A percentile compares a stretch with the other conserved stretches of the same genome.
These are phyloP conservation scores for Neoascochyta sp. DNA, from an alignment of 2,329 filamentous ascomycete genomes.

Conservation along the genomic window DNA sequence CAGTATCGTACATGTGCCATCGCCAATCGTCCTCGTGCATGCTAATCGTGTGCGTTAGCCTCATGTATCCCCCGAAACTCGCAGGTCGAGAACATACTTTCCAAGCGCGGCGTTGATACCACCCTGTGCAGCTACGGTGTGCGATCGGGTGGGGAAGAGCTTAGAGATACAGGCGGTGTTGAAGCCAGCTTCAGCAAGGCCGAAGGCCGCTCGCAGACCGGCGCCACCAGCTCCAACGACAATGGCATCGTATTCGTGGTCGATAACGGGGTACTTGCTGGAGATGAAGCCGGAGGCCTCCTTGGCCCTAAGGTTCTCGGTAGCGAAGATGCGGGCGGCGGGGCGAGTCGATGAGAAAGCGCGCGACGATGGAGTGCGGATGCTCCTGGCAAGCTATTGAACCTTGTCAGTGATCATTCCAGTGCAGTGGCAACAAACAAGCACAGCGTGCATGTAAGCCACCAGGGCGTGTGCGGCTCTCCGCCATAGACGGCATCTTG, in stretches of 20 bases:
- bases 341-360: slow-evolving; percentile 84
- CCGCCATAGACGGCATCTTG: slow-evolving; percentile 5
- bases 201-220: slow-evolving; percentile 78
- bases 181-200: slow-evolving; percentile 82
- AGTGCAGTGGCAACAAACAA: no score
- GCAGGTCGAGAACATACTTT: slow-evolving; percentile 51
- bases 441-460: slow-evolving; percentile 1
- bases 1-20: slow-evolving; percentile 99
- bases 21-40: slow-evolving; percentile 99
- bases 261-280: slow-evolving; percentile 93
- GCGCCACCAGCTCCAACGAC: slow-evolving; percentile 84
- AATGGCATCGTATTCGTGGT: slow-evolving; percentile 98
- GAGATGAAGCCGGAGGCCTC: slow-evolving; percentile 84
- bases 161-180: slow-evolving; percentile 85
- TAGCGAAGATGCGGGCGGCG: slow-evolving; percentile 80
- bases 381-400: slow-evolving; percentile 62
- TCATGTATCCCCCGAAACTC: not conserved
- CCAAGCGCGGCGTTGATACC: slow-evolving; percentile 85
- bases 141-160: slow-evolving; percentile 80
- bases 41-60: slow-evolving; percentile 35
- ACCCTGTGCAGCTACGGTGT: slow-evolving; percentile 73
- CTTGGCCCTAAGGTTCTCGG: slow-evolving; percentile 82
- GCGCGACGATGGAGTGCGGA: slow-evolving; percentile 64
- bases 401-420: no score
- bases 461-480: slow-evolving; percentile 1